A percentile compares a stretch with the other conserved stretches of the same genome.
phyloP scores from a whole-genome alignment of 148 eudicot genomes.

The Fagopyrum homotropicum region DNA sequence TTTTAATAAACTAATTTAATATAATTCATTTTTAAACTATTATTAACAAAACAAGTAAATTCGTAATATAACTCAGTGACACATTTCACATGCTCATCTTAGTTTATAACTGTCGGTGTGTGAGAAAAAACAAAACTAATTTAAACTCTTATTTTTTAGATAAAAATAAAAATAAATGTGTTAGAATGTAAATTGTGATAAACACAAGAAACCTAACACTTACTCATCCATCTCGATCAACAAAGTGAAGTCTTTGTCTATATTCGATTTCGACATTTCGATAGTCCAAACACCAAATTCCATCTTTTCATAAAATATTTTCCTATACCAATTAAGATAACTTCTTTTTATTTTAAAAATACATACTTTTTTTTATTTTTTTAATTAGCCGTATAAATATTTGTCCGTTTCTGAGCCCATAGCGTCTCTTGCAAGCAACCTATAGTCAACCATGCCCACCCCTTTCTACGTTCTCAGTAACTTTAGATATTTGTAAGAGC shows the following conservation, averaged over 20 bases:
- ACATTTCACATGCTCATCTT: too few relatives aligned
- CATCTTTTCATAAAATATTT: neutral
- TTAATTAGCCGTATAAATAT: neutral
- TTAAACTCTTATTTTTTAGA: too few relatives aligned
- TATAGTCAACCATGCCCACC: neutral
- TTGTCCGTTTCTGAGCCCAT: neutral
- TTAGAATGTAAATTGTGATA: neutral
- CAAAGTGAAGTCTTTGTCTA: neutral
- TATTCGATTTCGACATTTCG: neutral
- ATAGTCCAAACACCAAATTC: neutral
- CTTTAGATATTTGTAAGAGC: neutral
- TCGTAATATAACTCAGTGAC: too few relatives aligned
- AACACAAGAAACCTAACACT: conserved; percentile 6
- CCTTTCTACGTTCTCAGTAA: neutral
- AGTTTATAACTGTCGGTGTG: too few relatives aligned
- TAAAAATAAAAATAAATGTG: neutral
- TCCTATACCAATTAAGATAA: neutral
- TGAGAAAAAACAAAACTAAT: too few relatives aligned
- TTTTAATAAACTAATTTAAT: too few relatives aligned
- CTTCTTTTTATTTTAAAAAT: neutral
- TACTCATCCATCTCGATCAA: neutral
- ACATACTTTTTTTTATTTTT: neutral
- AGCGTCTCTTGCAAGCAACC: neutral
- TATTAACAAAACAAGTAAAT: too few relatives aligned
- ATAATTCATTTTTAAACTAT: too few relatives aligned